Conservation (phyloP, 805 yeast species). For the Yueomyces sp. region DNA sequence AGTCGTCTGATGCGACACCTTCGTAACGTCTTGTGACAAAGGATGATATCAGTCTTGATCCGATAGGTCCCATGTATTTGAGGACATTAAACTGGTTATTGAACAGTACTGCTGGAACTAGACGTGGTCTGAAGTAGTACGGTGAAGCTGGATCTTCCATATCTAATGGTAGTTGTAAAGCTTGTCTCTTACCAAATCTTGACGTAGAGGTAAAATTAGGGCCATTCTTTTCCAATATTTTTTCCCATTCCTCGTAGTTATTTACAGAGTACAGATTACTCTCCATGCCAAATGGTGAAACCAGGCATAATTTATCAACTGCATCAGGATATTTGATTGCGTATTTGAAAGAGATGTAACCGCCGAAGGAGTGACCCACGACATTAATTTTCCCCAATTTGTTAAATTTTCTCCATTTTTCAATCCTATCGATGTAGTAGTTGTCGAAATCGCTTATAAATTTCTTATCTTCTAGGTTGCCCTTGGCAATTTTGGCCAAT, state of each 20-base stretch:
- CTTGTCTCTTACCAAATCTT: constrained; percentile 4
- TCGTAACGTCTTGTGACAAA: constrained; percentile 21
- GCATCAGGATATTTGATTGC: constrained; percentile 42
- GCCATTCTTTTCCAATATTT: background rate
- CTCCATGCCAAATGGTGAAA: constrained; percentile 74
- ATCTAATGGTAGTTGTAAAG: constrained; percentile 13
- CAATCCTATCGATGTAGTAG: constrained; percentile 46
- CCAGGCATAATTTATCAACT: constrained; percentile 41
- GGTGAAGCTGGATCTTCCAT: constrained; percentile 31
- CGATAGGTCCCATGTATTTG: constrained; percentile 31
- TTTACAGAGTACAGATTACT: constrained; percentile 47
- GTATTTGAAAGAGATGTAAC: constrained; percentile 55
- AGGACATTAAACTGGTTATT: constrained; percentile 33
- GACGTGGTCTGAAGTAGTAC: constrained; percentile 17
- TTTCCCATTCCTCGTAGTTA: constrained; percentile 8
- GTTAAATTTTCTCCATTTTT: constrained; percentile 44
- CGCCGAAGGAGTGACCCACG: constrained; percentile 73
- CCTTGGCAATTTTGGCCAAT: background rate
- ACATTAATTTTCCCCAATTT: constrained; percentile 43
- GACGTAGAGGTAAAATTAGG: background rate
- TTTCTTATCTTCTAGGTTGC: background rate
- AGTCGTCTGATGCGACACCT: constrained; percentile 15
- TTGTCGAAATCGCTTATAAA: constrained; percentile 30
- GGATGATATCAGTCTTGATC: constrained; percentile 25
- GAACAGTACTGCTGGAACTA: constrained; percentile 22